Evolutionary conservation across 371 early-diverging fungal genomes (phyloP), one percentile per base, ranked within the genome.

Genomic region (Parasitella parasitica): DNA sequence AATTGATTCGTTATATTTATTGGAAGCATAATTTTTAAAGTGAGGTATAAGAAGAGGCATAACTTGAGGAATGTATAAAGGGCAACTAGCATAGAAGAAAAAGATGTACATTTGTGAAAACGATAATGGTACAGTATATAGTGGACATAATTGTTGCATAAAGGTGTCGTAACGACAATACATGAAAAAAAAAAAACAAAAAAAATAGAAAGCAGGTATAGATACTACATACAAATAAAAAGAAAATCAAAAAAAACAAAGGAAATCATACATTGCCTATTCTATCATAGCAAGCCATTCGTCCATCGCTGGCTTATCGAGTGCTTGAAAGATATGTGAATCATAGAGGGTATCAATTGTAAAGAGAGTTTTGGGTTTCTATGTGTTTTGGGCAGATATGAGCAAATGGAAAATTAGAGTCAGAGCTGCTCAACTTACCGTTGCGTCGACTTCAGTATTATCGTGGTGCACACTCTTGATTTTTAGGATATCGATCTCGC

Each of bases 291-390:
- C 26, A 26, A 69, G 58, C 69, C 69, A 69, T 52, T 64, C 64
- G 20, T 30, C 37, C 65, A 64, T 61, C 27, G 46, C 48, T 18
- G 57, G 34, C 36, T 53, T 54, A 38, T 69, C 65, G 30, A 57
- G 61, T 53, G 65, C 64, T 57, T 69, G 69, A 16, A 69, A 57
- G 22, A 53, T 61, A 64, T 64, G 58, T 24, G 69, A 64, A 22
- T 64, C 57, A 49, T 64, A 60, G 4, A 61, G 65, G 64, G 64
- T 69, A 69, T 69, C 61, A 57, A 69, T 54, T 35, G 58, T 67
- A 37, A 67, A 67, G 24, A 58, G 24, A 6, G 61, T 67, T 54
- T 67, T 67, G 24, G 54, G 43, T 48, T 67, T 67, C 62, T 67
- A 58, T 6, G 6, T 6, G n/a, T n/a, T n/a, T n/a, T n/a, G n/a